A percentile compares a stretch with the other conserved stretches of the same genome.
Conservation (phyloP, 2,329 filamentous ascomycete genomes). For the Metarhizium anisopliae region DNA sequence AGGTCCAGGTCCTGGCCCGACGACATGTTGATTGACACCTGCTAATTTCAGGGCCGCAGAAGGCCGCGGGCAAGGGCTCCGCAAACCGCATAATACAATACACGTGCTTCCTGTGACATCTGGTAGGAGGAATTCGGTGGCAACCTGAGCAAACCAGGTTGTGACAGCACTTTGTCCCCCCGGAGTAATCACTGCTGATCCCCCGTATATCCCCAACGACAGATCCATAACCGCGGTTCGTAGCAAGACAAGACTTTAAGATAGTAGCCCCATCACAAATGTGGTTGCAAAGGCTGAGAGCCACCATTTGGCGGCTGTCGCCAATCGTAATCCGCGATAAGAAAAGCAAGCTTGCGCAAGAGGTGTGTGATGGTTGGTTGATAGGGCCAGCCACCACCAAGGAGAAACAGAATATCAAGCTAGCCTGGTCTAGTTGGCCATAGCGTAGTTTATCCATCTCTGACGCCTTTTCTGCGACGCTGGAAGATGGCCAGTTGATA, state of each 20-base stretch:
- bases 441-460: not conserved
- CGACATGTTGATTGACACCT: not conserved
- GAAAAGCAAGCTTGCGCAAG: not conserved
- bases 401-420: not conserved
- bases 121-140: not conserved
- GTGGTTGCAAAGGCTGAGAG: not conserved
- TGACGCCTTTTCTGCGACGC: not conserved
- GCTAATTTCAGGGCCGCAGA: not conserved
- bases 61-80: not conserved
- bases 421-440: not conserved
- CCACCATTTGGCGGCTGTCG: not conserved
- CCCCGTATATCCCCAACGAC: too few relatives aligned
- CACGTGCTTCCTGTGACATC: too few relatives aligned
- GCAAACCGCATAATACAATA: too few relatives aligned
- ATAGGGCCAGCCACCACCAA: not conserved
- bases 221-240: too few relatives aligned
- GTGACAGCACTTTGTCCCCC: too few relatives aligned
- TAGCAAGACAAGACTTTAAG: too few relatives aligned
- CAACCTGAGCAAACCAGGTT: not conserved
- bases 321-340: conserved; percentile 4
- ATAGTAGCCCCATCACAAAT: not conserved
- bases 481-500: not conserved
- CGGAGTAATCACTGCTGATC: too few relatives aligned
- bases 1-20: too few relatives aligned
- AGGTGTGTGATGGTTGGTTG: not conserved